Evolutionary conservation across 129 eudicot genomes (phyloP), one percentile per base, ranked within the genome.

Genomic region (Flaveria linearis): DNA sequence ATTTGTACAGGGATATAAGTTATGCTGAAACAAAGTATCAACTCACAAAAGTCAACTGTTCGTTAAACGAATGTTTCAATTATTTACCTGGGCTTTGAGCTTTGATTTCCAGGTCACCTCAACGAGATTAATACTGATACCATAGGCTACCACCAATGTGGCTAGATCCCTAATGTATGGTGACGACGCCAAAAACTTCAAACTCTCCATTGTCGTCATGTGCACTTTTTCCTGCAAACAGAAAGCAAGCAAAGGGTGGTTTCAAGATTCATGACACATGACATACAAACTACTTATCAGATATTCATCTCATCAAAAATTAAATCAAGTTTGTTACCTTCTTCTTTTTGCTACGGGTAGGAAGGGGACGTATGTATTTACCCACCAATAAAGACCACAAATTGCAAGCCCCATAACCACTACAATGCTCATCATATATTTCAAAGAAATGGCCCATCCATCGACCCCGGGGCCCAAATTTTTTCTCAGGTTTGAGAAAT

Each of bases 31-130:
- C 13, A 1, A 68, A 20, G 15, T 9, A 60, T 51, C 26, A 15
- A 11, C 45, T 16, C 25, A 39, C 28, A 13, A 18, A 39, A 22
- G 77, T 73, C 41, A 61, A 74, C 18, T 4, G 39, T 18, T 45
- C 4, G 18, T 9, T 61, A 75, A 75, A 60, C 9, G 42, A 14
- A 7, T 74, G 28, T 45, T 62, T 33, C 15, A 60, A 17, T 11
- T 46, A 66, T 43, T 23, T 82, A 95, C 99, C 96, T 95, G 99
- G 70, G 99, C 99, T 82, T 95, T 95, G 84, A 95, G 99, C 91
- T 95, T 95, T 8, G 99, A 91, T 83, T 95, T 95, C 99, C 99
- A 95, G 8, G 99, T 95, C 71, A 95, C 99, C 88, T 95, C 99
- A 8, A 95, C 99, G 53, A 95, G 97, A 83, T 95, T 91, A 70